Base-by-base conservation (phyloP, 2,329 filamentous ascomycete genomes). In the Arthrobotrys iridis region DNA sequence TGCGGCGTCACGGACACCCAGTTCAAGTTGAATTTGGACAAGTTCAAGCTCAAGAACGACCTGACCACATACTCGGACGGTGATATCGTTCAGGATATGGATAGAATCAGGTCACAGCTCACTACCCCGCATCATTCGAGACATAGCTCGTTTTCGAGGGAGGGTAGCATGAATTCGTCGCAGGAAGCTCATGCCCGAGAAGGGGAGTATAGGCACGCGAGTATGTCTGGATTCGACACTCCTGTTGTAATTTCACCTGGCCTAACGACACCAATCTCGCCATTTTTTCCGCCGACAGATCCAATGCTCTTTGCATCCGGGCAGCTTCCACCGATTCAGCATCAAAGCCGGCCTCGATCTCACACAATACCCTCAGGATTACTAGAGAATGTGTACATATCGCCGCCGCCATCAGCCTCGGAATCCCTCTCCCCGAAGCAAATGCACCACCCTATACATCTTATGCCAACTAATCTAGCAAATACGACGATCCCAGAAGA, bases 41-140 rank as follows among this genome's bases (percentile, higher is more conserved):
- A 95, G 81, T 98, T 98, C 85, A 97, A 97, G 84, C 88, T 93
- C 81, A 97, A 94, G 83, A 90, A 96, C 81, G 89, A 87, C 77
- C 80, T 90, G 8, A n/a, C 63, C 45, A 80, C 85, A 84, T 77
- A 79, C 83, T 5, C 81, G 82, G 41, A 81, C 79, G 52, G 81
- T 81, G 45, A 79, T 82, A 55, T 81, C 82, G 43, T 83, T 83
- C 33, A 82, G 84, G 37, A 82, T 84, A 24, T 82, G 87, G 35
- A 85, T 87, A 66, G 85, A 86, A 46, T 85, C 86, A 26, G 82
- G 85, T 77, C 83, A 84, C 8, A 84, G 85, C 68, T 82, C 85
- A 70, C 80, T 80, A 15, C 78, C 79, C 52, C 78, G 79, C 26
- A 81, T 80, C 77, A 80, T 75, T 43, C 78, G 81, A 67, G 80